A percentile compares a stretch with the other conserved stretches of the same genome.
These are phyloP conservation scores for Neurospora crassa DNA, from an alignment of 2,329 filamentous ascomycete species.

Conservation along the genomic window DNA sequence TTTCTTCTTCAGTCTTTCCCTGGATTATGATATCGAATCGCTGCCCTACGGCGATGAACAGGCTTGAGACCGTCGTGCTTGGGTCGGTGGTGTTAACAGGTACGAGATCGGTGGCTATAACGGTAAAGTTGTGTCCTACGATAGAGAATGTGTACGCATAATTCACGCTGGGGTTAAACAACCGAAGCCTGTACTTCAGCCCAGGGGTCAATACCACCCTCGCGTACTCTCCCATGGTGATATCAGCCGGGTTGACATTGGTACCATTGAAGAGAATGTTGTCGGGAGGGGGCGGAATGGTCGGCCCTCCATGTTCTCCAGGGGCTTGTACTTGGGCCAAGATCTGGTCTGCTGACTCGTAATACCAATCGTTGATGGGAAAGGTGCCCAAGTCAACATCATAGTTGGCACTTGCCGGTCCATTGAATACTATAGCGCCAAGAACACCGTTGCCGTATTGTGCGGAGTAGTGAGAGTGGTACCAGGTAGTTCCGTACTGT, in stretches of 20 bases:
- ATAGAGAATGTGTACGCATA: conserved; percentile 41
- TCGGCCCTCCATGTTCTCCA: conserved; percentile 6
- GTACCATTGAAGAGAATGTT: conserved; percentile 36
- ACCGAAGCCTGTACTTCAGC: conserved; percentile 36
- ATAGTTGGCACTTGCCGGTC: conserved; percentile 27
- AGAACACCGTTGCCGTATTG: conserved; percentile 41
- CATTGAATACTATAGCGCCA: conserved; percentile 40
- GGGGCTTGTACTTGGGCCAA: conserved; percentile 1
- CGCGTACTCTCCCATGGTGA: conserved; percentile 22
- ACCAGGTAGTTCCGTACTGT: conserved; percentile 29
- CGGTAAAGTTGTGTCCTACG: conserved; percentile 40
- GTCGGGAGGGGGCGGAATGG: conserved; percentile 18
- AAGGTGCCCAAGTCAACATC: conserved; percentile 43
- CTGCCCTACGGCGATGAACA: conserved; percentile 39
- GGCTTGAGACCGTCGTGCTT: conserved; percentile 31
- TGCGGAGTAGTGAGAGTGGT: conserved; percentile 39
- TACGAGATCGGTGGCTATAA: conserved; percentile 45
- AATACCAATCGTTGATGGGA: conserved; percentile 45
- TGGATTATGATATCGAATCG: conserved; percentile 37
- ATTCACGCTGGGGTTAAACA: conserved; percentile 41
- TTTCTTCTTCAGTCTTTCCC: background rate
- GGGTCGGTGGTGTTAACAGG: conserved; percentile 35
- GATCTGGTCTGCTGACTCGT: conserved; percentile 15
- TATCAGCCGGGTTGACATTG: conserved; percentile 21
- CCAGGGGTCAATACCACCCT: conserved; percentile 26